Evolutionary conservation across 179 eudicot species (phyloP), one percentile per base, ranked within the genome.

Genomic region (Silene noctiflora): DNA sequence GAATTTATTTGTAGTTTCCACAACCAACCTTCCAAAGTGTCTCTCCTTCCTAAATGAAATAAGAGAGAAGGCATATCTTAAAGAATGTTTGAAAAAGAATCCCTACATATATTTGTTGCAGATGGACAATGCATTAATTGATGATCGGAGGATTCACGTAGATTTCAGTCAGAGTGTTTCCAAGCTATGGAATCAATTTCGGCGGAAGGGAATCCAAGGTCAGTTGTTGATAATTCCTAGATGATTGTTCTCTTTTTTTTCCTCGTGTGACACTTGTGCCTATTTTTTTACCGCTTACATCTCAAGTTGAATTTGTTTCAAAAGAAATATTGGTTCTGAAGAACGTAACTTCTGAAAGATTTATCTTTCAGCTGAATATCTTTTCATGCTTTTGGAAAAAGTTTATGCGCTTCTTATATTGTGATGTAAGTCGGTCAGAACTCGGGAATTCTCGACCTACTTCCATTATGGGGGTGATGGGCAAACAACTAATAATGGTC

Each of bases 141-240:
- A 95, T 83, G 99, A 95, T 69, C 83, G 98, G 60, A 91, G 99
- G 85, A 95, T 95, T 74, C 89, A 93, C 75, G 99, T 95, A 24
- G 99, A 95, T 82, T 95, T 95, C 77, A 93, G 99, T 83, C 99
- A 95, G 72, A 95, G 99, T 84, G 99, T 95, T 84, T 81, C 99
- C 46, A 95, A 89, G 82, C 75, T 95, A 76, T 95, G 98, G 99
- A 87, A 88, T 75, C 93, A 95, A 42, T 93, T 84, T 79, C 81
- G 96, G 67, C 91, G 92, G 73, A 90, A 86, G 83, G 92, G 87
- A 73, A 76, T 77, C 75, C 86, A 46, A 78, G 90, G 89, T 83
- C 83, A 69, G 80, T 5, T 55, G 53, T 39, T 22, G 11, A 14
- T 51, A 24, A 20, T 29, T 51, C 31, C 48, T 64, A 27, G 72